Evolutionary conservation across 768 basidiomycete genomes (phyloP).

Genomic region (Tricholoma flavovirens): DNA sequence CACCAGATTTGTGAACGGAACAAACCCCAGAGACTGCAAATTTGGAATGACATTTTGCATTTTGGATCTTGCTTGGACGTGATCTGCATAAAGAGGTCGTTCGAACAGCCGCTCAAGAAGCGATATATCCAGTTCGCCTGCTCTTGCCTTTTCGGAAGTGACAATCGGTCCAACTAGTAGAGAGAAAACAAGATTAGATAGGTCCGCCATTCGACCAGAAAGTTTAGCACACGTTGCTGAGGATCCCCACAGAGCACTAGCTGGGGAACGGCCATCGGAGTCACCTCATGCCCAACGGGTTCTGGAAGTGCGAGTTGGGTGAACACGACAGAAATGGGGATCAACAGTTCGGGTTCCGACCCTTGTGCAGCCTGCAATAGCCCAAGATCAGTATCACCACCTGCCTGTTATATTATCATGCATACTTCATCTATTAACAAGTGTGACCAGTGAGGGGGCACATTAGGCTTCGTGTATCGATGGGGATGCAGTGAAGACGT

Average conservation of each 20-base stretch:
- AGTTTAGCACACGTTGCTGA: slow-evolving; percentile 36
- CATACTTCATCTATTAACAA: slow-evolving; percentile 45
- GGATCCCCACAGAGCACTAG: slow-evolving; percentile 48
- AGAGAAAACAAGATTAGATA: slow-evolving; percentile 2
- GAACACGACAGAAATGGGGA: slow-evolving; percentile 45
- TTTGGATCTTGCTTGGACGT: slow-evolving; percentile 14
- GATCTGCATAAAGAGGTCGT: slow-evolving; percentile 32
- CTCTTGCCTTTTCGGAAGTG: slow-evolving; percentile 37
- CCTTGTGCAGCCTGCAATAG: slow-evolving; percentile 44
- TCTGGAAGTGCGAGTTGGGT: slow-evolving; percentile 16
- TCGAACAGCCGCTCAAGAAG: slow-evolving; percentile 45
- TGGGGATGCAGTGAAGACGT: slow-evolving; percentile 34
- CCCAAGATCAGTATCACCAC: neutral
- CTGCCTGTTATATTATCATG: neutral
- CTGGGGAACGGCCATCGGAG: slow-evolving; percentile 29
- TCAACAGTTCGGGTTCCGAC: slow-evolving; percentile 44
- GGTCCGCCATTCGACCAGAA: neutral
- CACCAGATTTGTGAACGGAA: slow-evolving; percentile 37
- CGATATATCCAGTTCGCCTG: slow-evolving; percentile 42
- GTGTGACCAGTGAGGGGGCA: slow-evolving; percentile 47
- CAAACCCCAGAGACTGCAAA: slow-evolving; percentile 11
- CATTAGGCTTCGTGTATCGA: slow-evolving; percentile 20
- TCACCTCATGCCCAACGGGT: slow-evolving; percentile 2
- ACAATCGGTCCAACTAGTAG: slow-evolving; percentile 43
- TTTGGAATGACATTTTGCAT: neutral